These are phyloP conservation scores for Volvox reticuliferus DNA, from an alignment of 139 green algal species.

Conservation along the genomic window DNA sequence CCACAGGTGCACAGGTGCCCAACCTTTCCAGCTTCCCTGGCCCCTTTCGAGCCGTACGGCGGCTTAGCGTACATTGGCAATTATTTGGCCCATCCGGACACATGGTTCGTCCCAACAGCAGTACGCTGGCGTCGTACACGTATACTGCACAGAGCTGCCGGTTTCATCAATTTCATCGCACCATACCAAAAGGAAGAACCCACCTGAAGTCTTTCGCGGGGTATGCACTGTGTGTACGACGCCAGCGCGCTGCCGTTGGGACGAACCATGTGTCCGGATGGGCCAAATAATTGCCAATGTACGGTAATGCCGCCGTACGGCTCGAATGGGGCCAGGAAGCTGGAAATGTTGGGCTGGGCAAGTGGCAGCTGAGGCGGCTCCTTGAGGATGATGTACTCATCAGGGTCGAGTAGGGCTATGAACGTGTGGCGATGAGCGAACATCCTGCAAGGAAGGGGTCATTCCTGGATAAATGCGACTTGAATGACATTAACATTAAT, in stretches of 20 bases:
- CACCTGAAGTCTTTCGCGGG: background rate
- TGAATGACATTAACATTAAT: no score
- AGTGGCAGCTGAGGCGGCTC: background rate
- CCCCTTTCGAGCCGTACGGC: slow-evolving; percentile 16
- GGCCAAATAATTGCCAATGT: slow-evolving; percentile 46
- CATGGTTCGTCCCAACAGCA: background rate
- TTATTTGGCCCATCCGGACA: slow-evolving; percentile 40
- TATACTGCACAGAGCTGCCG: no score
- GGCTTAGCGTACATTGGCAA: slow-evolving; percentile 41
- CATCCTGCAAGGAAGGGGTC: slow-evolving; percentile 6
- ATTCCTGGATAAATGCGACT: no score
- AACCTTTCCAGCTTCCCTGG: slow-evolving; percentile 36
- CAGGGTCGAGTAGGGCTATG: slow-evolving; percentile 22
- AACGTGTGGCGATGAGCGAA: slow-evolving; percentile 44
- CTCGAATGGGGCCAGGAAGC: slow-evolving; percentile 35
- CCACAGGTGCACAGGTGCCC: background rate
- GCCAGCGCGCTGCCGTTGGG: slow-evolving; percentile 5
- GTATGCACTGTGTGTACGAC: slow-evolving; percentile 31
- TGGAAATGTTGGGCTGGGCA: background rate
- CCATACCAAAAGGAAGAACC: background rate
- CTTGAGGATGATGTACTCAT: slow-evolving; percentile 45
- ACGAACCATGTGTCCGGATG: slow-evolving; percentile 6
- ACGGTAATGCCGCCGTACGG: slow-evolving; percentile 20
- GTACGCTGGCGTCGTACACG: slow-evolving; percentile 27
- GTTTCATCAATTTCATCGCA: no score